Conservation (phyloP, 192 early-diverging fungal genomes). For the Jimgerdemannia flammicorona region DNA sequence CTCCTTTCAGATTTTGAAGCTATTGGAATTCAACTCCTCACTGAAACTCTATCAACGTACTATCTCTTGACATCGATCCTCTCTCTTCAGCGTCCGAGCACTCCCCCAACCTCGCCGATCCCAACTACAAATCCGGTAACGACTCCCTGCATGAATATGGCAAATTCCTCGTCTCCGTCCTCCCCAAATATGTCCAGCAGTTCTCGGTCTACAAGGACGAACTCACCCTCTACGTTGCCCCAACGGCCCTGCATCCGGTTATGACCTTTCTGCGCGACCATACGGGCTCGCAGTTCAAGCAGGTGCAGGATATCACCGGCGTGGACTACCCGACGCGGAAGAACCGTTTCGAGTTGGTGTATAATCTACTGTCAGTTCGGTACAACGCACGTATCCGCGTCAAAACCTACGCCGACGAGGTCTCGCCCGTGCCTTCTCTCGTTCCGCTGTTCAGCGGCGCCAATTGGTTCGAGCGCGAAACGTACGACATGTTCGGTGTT, state of each 20-base stretch:
- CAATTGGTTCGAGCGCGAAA: conserved; percentile 98
- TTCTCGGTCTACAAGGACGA: conserved; percentile 98
- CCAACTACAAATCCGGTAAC: conserved; percentile 32
- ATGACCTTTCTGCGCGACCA: conserved; percentile 93
- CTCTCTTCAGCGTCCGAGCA: background rate
- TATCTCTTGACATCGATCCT: background rate
- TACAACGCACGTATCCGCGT: conserved; percentile 94
- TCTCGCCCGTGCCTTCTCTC: conserved; percentile 84
- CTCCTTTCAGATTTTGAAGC: background rate
- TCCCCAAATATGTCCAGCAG: conserved; percentile 97
- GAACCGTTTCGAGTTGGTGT: conserved; percentile 97
- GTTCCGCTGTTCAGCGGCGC: conserved; percentile 77
- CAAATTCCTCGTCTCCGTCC: conserved; percentile 74
- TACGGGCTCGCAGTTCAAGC: conserved; percentile 89
- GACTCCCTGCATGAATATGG: conserved; percentile 78
- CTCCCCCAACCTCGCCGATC: conserved; percentile 18
- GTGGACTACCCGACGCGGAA: conserved; percentile 88
- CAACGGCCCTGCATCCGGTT: conserved; percentile 70
- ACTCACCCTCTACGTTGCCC: conserved; percentile 91
- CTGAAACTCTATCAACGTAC: background rate
- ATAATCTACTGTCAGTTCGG: conserved; percentile 82
- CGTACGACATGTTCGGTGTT: conserved; percentile 98
- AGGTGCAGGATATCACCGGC: conserved; percentile 83
- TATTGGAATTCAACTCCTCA: background rate
- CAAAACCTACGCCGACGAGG: conserved; percentile 95